phyloP scores from a whole-genome alignment of 805 yeast species.

The Cyberlindnera mycetangii region DNA sequence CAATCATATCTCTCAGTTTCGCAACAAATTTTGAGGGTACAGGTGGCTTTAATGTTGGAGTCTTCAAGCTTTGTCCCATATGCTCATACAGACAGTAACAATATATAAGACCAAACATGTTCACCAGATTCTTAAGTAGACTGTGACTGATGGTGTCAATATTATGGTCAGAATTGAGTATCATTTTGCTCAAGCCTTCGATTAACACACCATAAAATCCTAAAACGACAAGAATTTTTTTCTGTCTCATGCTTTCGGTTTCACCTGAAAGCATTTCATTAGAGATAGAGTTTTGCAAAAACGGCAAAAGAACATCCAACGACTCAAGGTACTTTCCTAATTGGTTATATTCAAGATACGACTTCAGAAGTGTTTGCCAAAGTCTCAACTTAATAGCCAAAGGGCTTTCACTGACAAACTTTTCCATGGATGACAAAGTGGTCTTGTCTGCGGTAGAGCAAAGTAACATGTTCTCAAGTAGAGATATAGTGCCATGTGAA shows the following conservation, averaged over 20 bases:
- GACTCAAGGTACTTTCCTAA: constrained; percentile 42
- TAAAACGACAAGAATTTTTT: constrained; percentile 45
- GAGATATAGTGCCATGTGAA: constrained; percentile 28
- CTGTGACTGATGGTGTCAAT: constrained; percentile 8
- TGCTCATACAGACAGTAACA: constrained; percentile 35
- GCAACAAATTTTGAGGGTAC: constrained; percentile 10
- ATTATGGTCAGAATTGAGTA: constrained; percentile 35
- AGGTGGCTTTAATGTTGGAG: constrained; percentile 33
- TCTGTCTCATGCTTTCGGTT: constrained; percentile 36
- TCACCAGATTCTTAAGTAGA: constrained; percentile 26
- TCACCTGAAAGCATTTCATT: constrained; percentile 21
- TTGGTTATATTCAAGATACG: constrained; percentile 38
- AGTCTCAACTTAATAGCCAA: constrained; percentile 64
- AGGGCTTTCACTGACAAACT: constrained; percentile 62
- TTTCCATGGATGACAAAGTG: constrained; percentile 50
- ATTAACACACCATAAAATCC: constrained; percentile 54
- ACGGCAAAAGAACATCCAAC: constrained; percentile 47
- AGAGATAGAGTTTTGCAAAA: constrained; percentile 36
- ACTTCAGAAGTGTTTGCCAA: constrained; percentile 69
- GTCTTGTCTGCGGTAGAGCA: constrained; percentile 17
- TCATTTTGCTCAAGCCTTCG: constrained; percentile 32
- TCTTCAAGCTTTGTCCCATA: constrained; percentile 18
- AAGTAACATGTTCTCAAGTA: constrained; percentile 46
- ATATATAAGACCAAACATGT: constrained; percentile 43
- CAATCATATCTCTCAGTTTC: constrained; percentile 38